Base-by-base conservation (phyloP, 495 filamentous ascomycete genomes). In the Penicillium bovifimosum region DNA sequence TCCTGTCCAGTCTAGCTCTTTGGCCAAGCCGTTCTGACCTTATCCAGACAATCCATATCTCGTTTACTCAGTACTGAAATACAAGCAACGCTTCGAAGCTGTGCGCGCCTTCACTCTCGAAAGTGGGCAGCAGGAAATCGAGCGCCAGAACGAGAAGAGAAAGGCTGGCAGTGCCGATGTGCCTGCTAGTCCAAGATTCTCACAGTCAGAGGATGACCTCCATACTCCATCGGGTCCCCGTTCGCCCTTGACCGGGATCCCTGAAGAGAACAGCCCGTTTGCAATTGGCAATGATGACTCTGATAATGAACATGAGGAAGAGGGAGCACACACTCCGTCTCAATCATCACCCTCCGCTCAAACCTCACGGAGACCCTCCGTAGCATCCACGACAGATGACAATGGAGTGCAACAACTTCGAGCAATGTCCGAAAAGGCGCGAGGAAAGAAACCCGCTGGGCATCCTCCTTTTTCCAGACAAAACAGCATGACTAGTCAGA, bases 401-500 rank as follows among this genome's bases (percentile, higher is more conserved):
- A 85, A 87, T 20, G 80, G 96, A 9, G 89, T 91, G n/a, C 73
- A 85, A 31, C 92, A 96, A 60, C 64, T 95, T n/a, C 82, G 90
- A 41, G 92, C 90, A 41, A 99, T 97, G 90, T 96, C 92, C 9
- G 93, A 99, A 67, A 99, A 97, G 63, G 95, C 93, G 24, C 76
- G 93, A 42, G 93, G 93, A 7, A 99, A 99, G 66, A 89, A 93
- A 82, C 95, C 95, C n/a, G 90, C 87, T 9, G 86, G 88, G 3
- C 79, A 88, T 34, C 78, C 80, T 9, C 80, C 80, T 13, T 96
- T 98, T 65, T 96, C 91, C 3, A 78, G 95, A 7, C 93, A 96
- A 63, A 93, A 91, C 61, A 96, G 90, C 67, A 91, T 85, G 41
- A 88, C 90, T 9, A 96, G 89, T 58, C 77, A 96, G 32, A 79